Evolutionary conservation across 495 filamentous ascomycete species (phyloP).

Genomic region (Penicillium waksmanii): DNA sequence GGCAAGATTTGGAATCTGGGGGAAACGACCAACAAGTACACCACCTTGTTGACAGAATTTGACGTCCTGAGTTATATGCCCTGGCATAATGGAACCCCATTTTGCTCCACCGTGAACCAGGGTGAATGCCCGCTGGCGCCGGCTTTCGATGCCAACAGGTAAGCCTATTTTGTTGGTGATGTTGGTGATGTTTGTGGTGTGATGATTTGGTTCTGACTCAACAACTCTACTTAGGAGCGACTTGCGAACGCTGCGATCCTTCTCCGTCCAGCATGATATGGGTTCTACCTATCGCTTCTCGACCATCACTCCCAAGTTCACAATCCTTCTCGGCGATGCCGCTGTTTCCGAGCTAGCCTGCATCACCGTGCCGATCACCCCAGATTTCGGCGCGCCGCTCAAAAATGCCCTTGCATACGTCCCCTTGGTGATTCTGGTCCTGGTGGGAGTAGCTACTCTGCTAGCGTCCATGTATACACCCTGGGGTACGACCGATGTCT

Average conservation of each 20-base stretch:
- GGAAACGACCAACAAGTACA: constrained; percentile 57
- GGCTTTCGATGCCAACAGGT: constrained; percentile 65
- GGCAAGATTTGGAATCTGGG: constrained; percentile 77
- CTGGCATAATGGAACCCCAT: constrained; percentile 54
- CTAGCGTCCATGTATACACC: constrained; percentile 87
- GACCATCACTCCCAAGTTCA: constrained; percentile 71
- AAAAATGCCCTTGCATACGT: constrained; percentile 73
- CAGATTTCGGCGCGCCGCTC: constrained; percentile 68
- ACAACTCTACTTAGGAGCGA: constrained; percentile 42
- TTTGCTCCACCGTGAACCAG: constrained; percentile 66
- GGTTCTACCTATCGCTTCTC: constrained; percentile 81
- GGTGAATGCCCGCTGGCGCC: constrained; percentile 76
- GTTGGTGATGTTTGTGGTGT: background rate
- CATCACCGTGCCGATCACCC: constrained; percentile 78
- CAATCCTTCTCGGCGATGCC: constrained; percentile 73
- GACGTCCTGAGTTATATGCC: constrained; percentile 76
- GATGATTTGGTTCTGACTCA: background rate
- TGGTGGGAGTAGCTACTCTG: constrained; percentile 80
- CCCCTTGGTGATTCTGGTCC: constrained; percentile 73
- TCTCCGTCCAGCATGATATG: constrained; percentile 78
- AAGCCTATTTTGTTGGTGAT: constrained; percentile 31
- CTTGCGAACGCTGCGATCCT: constrained; percentile 62
- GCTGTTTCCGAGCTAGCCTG: constrained; percentile 70
- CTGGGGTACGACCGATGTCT: constrained; percentile 87
- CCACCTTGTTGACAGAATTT: constrained; percentile 70